These are phyloP conservation scores for Sugiyamaella paludigena DNA, from an alignment of 1,139 yeast genomes.

Conservation along the genomic window DNA sequence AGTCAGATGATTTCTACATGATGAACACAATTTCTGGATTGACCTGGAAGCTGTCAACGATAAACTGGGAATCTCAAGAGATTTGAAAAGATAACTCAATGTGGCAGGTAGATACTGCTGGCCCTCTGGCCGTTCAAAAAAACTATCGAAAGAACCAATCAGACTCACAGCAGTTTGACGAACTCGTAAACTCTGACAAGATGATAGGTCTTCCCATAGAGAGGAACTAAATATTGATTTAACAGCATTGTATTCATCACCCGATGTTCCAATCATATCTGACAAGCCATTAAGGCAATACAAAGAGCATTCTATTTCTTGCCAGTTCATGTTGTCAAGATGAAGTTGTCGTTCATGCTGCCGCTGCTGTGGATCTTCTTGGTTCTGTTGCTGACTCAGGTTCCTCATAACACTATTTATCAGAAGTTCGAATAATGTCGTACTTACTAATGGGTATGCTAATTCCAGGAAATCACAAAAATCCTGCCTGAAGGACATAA, in stretches of 20 bases:
- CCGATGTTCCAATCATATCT: slow-evolving; percentile 37
- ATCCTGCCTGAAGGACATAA: slow-evolving; percentile 64
- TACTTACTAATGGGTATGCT: slow-evolving; percentile 62
- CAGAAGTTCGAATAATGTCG: slow-evolving; percentile 52
- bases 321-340: slow-evolving; percentile 30
- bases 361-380: slow-evolving; percentile 13
- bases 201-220: slow-evolving; percentile 34
- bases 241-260: slow-evolving; percentile 28
- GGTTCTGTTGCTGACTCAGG: slow-evolving; percentile 18
- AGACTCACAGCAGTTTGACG: slow-evolving; percentile 38
- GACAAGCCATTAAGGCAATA: slow-evolving; percentile 54
- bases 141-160: slow-evolving; percentile 38
- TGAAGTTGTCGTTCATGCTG: too few species aligned
- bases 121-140: slow-evolving; percentile 35
- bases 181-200: slow-evolving; percentile 29
- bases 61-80: slow-evolving; percentile 30
- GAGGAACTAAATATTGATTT: slow-evolving; percentile 35
- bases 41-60: slow-evolving; percentile 40
- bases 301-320: slow-evolving; percentile 66
- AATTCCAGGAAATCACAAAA: slow-evolving; percentile 74
- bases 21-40: slow-evolving; percentile 39
- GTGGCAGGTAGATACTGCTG: slow-evolving; percentile 32
- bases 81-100: slow-evolving; percentile 37
- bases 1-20: slow-evolving; percentile 33
- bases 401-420: slow-evolving; percentile 43